Base-by-base conservation (phyloP, 2,329 filamentous ascomycete species). In the Stagonosporopsis cucurbitacearum region DNA sequence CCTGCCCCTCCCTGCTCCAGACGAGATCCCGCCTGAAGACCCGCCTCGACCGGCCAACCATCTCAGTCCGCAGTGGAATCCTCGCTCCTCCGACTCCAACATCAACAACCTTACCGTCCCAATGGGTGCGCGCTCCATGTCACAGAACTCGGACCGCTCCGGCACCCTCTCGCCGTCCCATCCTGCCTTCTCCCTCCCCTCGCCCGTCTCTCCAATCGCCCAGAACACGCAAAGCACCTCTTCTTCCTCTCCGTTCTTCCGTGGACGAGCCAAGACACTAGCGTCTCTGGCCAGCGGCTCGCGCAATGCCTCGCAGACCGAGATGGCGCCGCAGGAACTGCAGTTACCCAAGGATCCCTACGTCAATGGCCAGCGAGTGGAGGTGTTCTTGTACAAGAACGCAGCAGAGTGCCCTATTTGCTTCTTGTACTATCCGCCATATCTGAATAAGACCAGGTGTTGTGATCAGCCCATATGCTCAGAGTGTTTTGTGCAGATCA, bases 401-500 rank as follows among this genome's bases (percentile, higher is more conserved):
- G 89, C 92, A 3, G 79, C 81, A 6, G 95, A 99, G 73, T 99
- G 95, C 68, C 94, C 95, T 5, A 96, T 99, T 59, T 99, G 95
- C 79, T 96, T 98, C 73, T 81, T 98, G 49, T 96, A 92, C 66
- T 99, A 98, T 65, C 95, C 95, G 0, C 92, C 92, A 3, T 96
- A 96, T 71, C 82, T 99, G 26, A 99, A 99, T 77, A 89, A 88
- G 63, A 99, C 95, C 0, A 84, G 95, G 63, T 99, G 95, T 73
- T 99, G 95, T 75, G 92, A 96, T 67, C 95, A 99, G 73, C 84
- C 90, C 6, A 98, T 99, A 60, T 99, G 95, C 78, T 98, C 93
- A 37, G 95, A 99, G 78, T 99, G 95, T 75, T 99, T 99, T 69
- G 95, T 99, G 4, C 95, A 99, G 75, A 99, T 99, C 73, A 98